These are phyloP conservation scores for Thraustochytrium striatum DNA, from an alignment of 352 stramenopile genomes.

Conservation along the genomic window DNA sequence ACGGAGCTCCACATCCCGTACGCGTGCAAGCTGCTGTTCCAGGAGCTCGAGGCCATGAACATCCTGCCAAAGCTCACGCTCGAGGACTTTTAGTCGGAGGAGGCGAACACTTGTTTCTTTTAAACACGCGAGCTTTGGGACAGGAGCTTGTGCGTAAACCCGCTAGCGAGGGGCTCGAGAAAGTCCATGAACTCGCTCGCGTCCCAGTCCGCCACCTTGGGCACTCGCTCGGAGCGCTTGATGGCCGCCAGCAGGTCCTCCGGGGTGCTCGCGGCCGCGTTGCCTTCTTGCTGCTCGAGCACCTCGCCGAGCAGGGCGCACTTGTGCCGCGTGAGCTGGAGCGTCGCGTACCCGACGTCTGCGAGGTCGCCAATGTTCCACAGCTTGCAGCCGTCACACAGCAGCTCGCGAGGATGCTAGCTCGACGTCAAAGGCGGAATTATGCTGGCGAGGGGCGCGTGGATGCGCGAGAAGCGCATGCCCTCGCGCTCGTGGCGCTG, in stretches of 20 bases:
- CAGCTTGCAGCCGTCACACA: too few relatives aligned
- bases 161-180: not conserved
- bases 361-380: too few relatives aligned
- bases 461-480: too few relatives aligned
- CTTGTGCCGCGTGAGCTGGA: not conserved
- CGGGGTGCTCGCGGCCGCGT: not conserved
- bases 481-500: too few relatives aligned
- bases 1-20: slow-evolving; percentile 96
- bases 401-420: too few relatives aligned
- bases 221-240: not conserved
- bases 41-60: slow-evolving; percentile 99
- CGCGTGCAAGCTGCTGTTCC: slow-evolving; percentile 96
- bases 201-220: not conserved
- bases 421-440: too few relatives aligned
- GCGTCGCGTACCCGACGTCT: not conserved
- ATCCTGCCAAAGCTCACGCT: slow-evolving; percentile 94
- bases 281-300: not conserved
- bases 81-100: slow-evolving; percentile 66
- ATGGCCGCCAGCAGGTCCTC: not conserved
- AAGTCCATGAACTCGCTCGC: not conserved
- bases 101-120: not conserved
- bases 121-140: too few relatives aligned
- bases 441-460: too few relatives aligned
- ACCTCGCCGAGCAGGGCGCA: not conserved
- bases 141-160: not conserved